Evolutionary conservation across 1,284 basidiomycete genomes (phyloP), one percentile per base, ranked within the genome.

Genomic region (Sparassis latifolia): DNA sequence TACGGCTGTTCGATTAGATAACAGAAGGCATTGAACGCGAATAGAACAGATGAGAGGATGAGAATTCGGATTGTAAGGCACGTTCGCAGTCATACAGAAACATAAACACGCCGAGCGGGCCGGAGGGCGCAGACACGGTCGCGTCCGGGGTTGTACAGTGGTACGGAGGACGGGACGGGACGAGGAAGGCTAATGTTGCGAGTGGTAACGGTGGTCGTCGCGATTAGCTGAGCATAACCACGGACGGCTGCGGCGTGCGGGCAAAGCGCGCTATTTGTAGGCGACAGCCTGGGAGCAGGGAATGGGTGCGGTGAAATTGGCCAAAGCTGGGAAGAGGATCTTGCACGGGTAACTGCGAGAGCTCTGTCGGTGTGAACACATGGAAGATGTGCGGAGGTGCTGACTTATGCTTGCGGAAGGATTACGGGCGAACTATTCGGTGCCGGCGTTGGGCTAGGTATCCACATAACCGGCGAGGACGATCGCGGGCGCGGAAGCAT

Each of bases 251-350:
- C 46, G 46, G 52, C 52, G 49, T 53, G 52, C 52, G 45, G 29
- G 27, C 49, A 5, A 31, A 53, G 44, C 10, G 10, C 2, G 5
- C 52, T 39, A 5, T 12, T 44, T 48, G 10, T 5, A 49, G 49
- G 32, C 32, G 49, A 53, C 49, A 53, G 52, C 52, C 49, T 53
- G 52, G 43, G 52, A 53, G 39, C 20, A 20, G 39, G 28, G 12
- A 40, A 32, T 37, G n/a, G 27, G 32, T 35, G 38, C 38, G 31
- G 20, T 4, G 44, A 44, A 32, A 45, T 20, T 20, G 20, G 20
- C 20, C 20, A 20, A 20, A 20, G 20, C 20, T 20, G 20, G 20
- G 20, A 20, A 44, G 50, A 33, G 27, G 37, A 20, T 39, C 32
- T 20, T 33, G 38, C 40, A 31, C 42, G 33, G 30, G 32, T 12